Evolutionary conservation across 148 eudicot genomes (phyloP).

Genomic region (Limonium bicolor): DNA sequence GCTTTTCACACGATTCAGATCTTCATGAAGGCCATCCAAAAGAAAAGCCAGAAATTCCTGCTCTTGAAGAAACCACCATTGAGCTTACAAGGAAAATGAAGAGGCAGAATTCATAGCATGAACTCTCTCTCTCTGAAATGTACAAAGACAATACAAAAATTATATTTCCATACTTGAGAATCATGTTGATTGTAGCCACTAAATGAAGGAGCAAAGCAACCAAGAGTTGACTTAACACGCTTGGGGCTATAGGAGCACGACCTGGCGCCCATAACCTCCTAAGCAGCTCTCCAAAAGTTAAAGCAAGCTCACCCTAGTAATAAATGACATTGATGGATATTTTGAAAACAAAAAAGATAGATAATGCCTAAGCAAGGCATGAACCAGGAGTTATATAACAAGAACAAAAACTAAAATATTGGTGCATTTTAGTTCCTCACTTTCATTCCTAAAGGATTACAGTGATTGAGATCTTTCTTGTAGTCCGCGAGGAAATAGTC

Average conservation of each 20-base stretch:
- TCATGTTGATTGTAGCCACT: conserved; percentile 89
- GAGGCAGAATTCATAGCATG: no score
- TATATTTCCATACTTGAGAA: conserved; percentile 48
- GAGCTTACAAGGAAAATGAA: neutral
- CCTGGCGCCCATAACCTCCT: conserved; percentile 71
- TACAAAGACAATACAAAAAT: no score
- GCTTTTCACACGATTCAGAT: conserved; percentile 67
- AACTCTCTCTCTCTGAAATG: no score
- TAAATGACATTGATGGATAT: no score
- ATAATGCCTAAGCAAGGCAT: conserved; percentile 3
- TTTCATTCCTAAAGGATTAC: conserved; percentile 65
- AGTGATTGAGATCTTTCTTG: conserved; percentile 55
- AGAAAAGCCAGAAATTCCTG: conserved; percentile 83
- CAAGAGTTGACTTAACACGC: conserved; percentile 43
- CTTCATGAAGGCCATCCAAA: conserved; percentile 91
- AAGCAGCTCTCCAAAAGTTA: conserved; percentile 67
- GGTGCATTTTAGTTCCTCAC: conserved; percentile 29
- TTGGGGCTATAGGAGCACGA: conserved; percentile 38
- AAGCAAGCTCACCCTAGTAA: conserved; percentile 81
- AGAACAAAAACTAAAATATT: neutral
- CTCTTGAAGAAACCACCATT: conserved; percentile 1
- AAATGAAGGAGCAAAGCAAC: conserved; percentile 66
- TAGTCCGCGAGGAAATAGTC: conserved; percentile 80
- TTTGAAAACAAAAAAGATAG: neutral
- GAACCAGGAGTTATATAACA: no score